Evolutionary conservation across 129 eudicot species (phyloP).

Genomic region (Centella asiatica): DNA sequence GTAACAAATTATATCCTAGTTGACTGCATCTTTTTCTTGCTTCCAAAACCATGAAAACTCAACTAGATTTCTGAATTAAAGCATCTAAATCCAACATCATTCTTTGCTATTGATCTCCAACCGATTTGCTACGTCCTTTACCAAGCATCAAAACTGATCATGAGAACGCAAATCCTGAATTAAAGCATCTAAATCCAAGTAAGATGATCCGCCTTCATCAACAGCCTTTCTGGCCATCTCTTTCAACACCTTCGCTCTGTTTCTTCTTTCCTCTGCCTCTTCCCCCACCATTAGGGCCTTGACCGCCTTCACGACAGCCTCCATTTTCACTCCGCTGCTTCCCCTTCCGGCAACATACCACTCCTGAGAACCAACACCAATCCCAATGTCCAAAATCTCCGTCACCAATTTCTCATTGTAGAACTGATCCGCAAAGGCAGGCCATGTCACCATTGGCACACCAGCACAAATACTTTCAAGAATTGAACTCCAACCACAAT

Average conservation of each 20-base stretch:
- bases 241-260: conserved; percentile 1
- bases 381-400: conserved; percentile 5
- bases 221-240: conserved; percentile 21
- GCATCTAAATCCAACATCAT: not conserved
- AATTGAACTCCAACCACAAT: conserved; percentile 16
- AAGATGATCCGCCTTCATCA: conserved; percentile 16
- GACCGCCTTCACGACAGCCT: conserved; percentile 2
- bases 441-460: conserved; percentile 16
- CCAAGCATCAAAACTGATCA: not conserved
- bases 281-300: conserved; percentile 10
- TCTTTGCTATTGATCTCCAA: too few species aligned
- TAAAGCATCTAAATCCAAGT: not conserved
- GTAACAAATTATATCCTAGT: too few species aligned
- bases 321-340: not conserved
- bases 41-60: too few species aligned
- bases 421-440: conserved; percentile 9
- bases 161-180: not conserved
- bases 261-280: conserved; percentile 13
- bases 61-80: too few species aligned
- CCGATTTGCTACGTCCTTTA: too few species aligned
- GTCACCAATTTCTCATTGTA: conserved; percentile 14
- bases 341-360: conserved; percentile 3
- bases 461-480: conserved; percentile 14
- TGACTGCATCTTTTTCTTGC: too few species aligned
- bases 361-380: conserved; percentile 6